These are phyloP conservation scores for Lepiota venenata DNA, from an alignment of 768 basidiomycete genomes.

Conservation along the genomic window DNA sequence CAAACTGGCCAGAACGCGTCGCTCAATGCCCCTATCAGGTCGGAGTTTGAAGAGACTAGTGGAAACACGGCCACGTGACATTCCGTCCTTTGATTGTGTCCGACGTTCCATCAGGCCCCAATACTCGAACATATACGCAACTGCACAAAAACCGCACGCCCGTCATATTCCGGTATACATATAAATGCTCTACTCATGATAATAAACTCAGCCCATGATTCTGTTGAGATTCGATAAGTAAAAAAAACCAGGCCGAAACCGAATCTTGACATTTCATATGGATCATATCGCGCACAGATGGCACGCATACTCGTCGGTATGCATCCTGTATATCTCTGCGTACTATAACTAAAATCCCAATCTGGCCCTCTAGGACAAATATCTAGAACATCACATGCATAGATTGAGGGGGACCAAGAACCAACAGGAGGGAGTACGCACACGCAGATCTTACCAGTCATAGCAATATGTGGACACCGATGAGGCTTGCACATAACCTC, in stretches of 20 bases:
- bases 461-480: constrained; percentile 98
- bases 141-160: constrained; percentile 90
- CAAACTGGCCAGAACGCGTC: too few species aligned
- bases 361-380: constrained; percentile 99
- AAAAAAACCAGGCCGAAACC: too few species aligned
- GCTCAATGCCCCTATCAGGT: too few species aligned
- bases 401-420: too few species aligned
- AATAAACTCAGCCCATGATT: constrained; percentile 80
- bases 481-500: constrained; percentile 99
- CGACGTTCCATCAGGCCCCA: too few species aligned
- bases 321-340: constrained; percentile 92
- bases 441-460: constrained; percentile 99
- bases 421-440: too few species aligned
- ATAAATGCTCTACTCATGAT: constrained; percentile 99
- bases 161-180: constrained; percentile 98
- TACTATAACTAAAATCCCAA: constrained; percentile 99
- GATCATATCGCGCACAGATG: constrained; percentile 91
- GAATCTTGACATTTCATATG: constrained; percentile 94
- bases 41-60: too few species aligned
- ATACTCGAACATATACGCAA: too few species aligned
- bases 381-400: too few species aligned
- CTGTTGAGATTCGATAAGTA: too few species aligned
- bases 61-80: too few species aligned
- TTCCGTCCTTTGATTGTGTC: too few species aligned
- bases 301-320: constrained; percentile 99